Conservation (phyloP, 1,284 basidiomycete species). For the Pyrrhoderma lamaoense region DNA sequence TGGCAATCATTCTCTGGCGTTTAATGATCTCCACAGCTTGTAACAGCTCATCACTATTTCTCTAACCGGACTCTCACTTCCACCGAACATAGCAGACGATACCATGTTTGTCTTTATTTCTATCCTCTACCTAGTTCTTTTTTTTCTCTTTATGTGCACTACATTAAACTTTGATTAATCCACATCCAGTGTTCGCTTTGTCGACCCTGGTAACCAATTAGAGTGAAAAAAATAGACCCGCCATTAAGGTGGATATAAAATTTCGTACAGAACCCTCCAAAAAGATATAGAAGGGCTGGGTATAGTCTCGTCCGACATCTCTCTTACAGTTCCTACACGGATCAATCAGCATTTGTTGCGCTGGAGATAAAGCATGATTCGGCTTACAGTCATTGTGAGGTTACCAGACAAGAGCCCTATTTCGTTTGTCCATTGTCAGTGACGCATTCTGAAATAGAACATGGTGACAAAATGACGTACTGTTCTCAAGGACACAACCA, state of each 20-base stretch:
- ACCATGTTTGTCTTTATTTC: too few species aligned
- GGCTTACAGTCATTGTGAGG: slow-evolving; percentile 40
- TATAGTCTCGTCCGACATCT: not conserved
- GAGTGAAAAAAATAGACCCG: not conserved
- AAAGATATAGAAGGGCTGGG: not conserved
- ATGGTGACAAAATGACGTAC: slow-evolving; percentile 7
- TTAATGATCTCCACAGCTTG: not conserved
- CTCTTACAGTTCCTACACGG: slow-evolving; percentile 1
- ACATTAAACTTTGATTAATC: too few species aligned
- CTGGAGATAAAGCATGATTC: not conserved
- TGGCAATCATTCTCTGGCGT: not conserved
- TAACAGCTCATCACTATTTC: not conserved
- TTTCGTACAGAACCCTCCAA: not conserved
- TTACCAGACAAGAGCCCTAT: slow-evolving; percentile 45
- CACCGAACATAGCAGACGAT: too few species aligned
- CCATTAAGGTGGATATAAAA: too few species aligned
- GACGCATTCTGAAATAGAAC: not conserved
- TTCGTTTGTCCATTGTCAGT: slow-evolving; percentile 5
- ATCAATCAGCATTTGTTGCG: slow-evolving; percentile 6
- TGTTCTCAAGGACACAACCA: slow-evolving; percentile 87
- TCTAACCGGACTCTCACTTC: too few species aligned
- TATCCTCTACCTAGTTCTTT: too few species aligned
- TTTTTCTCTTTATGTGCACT: too few species aligned
- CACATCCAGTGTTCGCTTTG: not conserved
- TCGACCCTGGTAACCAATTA: not conserved